A percentile compares a stretch with the other conserved stretches of the same genome.
These are phyloP conservation scores for Kurtzmaniella quercitrusa DNA, from an alignment of 1,139 yeast genomes.

Conservation along the genomic window DNA sequence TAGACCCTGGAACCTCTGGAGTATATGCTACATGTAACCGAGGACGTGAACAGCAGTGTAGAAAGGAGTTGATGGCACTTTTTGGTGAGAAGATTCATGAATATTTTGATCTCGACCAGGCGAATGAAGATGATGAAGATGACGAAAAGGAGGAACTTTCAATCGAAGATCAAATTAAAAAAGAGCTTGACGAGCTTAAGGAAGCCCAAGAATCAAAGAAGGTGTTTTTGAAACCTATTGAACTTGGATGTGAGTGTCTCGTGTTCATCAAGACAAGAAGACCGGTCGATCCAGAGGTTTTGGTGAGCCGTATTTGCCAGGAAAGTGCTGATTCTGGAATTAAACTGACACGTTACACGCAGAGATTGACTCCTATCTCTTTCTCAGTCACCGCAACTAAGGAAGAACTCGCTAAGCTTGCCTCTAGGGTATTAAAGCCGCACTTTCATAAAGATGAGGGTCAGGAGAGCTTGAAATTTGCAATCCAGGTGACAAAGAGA, in stretches of 20 bases:
- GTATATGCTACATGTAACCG: conserved; percentile 82
- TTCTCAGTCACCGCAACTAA: conserved; percentile 68
- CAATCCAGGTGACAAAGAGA: conserved; percentile 75
- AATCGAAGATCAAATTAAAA: conserved; percentile 72
- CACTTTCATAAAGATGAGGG: conserved; percentile 55
- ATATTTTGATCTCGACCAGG: conserved; percentile 39
- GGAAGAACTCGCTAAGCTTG: conserved; percentile 60
- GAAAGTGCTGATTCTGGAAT: conserved; percentile 49
- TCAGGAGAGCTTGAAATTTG: conserved; percentile 60
- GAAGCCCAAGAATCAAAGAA: conserved; percentile 34
- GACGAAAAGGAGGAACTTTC: conserved; percentile 40
- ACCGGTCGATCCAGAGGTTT: conserved; percentile 73
- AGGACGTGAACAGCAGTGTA: conserved; percentile 71
- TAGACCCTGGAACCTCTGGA: conserved; percentile 82
- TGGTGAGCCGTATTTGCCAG: conserved; percentile 60
- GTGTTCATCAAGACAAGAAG: conserved; percentile 75
- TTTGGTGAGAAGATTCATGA: conserved; percentile 54
- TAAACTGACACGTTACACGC: conserved; percentile 69
- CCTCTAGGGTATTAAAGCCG: conserved; percentile 55
- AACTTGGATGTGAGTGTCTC: conserved; percentile 78
- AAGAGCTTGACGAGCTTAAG: conserved; percentile 62
- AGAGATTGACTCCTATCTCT: conserved; percentile 76
- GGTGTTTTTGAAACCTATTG: conserved; percentile 57
- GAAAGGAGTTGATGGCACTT: conserved; percentile 64
- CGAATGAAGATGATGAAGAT: conserved; percentile 25